Evolutionary conservation across 2,329 filamentous ascomycete species (phyloP).

Genomic region (Aspergillus sp.): DNA sequence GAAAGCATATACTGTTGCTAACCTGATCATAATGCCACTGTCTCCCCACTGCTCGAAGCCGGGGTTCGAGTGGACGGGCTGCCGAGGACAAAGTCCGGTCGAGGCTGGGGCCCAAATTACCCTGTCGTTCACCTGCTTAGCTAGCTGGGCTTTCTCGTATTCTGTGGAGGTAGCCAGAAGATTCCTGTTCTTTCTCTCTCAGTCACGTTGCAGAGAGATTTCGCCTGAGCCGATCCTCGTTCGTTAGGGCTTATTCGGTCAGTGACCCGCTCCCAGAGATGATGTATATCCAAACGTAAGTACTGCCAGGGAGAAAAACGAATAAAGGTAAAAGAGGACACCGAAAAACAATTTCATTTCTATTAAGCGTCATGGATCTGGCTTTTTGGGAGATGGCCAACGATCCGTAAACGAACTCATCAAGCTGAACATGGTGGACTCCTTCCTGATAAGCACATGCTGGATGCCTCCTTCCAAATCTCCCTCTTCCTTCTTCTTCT

Average conservation of each 20-base stretch:
- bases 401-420: not conserved
- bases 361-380: not conserved
- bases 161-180: not conserved
- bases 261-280: not conserved
- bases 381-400: not conserved
- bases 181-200: not conserved
- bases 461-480: not conserved
- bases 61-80: not conserved
- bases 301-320: too few relatives aligned
- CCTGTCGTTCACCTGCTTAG: not conserved
- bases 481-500: not conserved
- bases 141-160: not conserved
- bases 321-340: too few relatives aligned
- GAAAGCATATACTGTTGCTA: not conserved
- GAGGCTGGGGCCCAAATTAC: not conserved
- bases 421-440: not conserved
- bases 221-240: not conserved
- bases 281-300: not conserved
- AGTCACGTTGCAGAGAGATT: not conserved
- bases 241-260: not conserved
- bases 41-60: not conserved
- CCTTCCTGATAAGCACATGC: not conserved
- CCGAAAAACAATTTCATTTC: not conserved
- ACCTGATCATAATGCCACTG: not conserved
- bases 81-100: not conserved